Conservation (phyloP, 2,329 filamentous ascomycete species). For the Remersonia thermophila region DNA sequence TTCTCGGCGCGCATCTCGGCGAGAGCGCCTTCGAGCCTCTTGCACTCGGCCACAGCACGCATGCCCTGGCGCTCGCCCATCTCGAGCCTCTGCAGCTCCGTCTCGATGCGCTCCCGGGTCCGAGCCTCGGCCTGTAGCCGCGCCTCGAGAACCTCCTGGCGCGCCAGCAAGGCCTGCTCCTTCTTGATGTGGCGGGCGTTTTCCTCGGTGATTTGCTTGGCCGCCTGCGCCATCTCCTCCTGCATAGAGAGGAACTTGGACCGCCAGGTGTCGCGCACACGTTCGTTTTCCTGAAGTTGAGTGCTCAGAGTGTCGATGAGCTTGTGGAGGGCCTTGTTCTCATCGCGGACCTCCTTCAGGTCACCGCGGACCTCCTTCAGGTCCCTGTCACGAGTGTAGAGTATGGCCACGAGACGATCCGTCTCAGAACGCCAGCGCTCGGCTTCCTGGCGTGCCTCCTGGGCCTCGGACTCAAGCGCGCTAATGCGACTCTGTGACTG, state of each 20-base stretch:
- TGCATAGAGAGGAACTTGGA: constrained; percentile 76
- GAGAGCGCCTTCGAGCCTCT: constrained; percentile 44
- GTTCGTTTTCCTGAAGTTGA: constrained; percentile 76
- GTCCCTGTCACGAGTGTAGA: constrained; percentile 9
- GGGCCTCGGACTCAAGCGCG: constrained; percentile 41
- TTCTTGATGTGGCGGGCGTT: constrained; percentile 67
- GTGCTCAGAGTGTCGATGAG: constrained; percentile 61
- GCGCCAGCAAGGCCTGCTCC: constrained; percentile 65
- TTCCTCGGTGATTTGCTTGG: constrained; percentile 70
- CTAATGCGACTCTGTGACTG: constrained; percentile 41
- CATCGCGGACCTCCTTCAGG: constrained; percentile 34
- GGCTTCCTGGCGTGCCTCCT: constrained; percentile 42
- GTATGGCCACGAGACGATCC: constrained; percentile 43
- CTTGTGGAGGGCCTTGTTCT: constrained; percentile 63
- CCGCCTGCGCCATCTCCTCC: constrained; percentile 70
- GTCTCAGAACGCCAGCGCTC: constrained; percentile 50
- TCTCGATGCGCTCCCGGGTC: constrained; percentile 53
- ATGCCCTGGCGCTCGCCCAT: constrained; percentile 52
- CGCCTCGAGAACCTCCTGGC: constrained; percentile 68
- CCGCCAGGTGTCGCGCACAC: constrained; percentile 72
- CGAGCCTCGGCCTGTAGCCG: constrained; percentile 63
- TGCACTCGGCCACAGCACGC: constrained; percentile 49
- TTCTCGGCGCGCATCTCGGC: constrained; percentile 53
- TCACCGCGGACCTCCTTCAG: constrained; percentile 35
- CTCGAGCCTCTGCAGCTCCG: constrained; percentile 54